Evolutionary conservation across 106 monocot genomes (phyloP).

Genomic region (Dendrobium nobile): DNA sequence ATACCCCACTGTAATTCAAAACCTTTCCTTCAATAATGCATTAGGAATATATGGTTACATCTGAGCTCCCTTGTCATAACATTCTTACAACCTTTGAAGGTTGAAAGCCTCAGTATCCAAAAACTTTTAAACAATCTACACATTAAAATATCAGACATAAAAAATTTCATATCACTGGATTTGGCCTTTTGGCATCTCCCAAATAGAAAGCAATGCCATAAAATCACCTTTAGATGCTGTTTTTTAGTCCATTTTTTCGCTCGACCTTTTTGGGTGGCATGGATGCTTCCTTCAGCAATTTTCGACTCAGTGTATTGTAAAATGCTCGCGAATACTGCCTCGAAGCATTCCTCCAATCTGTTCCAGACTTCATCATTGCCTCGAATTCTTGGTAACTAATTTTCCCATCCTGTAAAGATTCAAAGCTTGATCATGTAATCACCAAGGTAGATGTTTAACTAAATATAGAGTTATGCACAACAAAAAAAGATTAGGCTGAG

Average conservation of each 20-base stretch:
- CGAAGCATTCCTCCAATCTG: constrained; percentile 78
- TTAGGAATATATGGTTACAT: too few relatives aligned
- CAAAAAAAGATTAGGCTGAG: background rate
- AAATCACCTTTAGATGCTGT: background rate
- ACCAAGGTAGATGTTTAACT: background rate
- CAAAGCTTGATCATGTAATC: background rate
- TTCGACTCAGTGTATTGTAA: constrained; percentile 49
- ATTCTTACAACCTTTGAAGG: background rate
- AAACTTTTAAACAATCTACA: background rate
- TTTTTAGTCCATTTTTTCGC: background rate
- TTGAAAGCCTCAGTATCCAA: too few relatives aligned
- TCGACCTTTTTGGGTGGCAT: background rate
- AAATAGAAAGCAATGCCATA: background rate
- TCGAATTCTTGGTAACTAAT: constrained; percentile 88
- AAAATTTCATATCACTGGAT: too few relatives aligned
- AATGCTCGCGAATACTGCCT: constrained; percentile 56
- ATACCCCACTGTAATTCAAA: background rate
- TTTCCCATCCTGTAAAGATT: constrained; percentile 56
- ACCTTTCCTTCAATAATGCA: background rate
- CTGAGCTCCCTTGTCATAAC: background rate
- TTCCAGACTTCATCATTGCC: constrained; percentile 82
- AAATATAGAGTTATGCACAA: background rate
- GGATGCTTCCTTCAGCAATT: constrained; percentile 36
- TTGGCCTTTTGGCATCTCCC: background rate
- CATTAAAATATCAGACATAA: background rate